Conservation (phyloP, 2,329 filamentous ascomycete species). For the Cordyceps militaris region DNA sequence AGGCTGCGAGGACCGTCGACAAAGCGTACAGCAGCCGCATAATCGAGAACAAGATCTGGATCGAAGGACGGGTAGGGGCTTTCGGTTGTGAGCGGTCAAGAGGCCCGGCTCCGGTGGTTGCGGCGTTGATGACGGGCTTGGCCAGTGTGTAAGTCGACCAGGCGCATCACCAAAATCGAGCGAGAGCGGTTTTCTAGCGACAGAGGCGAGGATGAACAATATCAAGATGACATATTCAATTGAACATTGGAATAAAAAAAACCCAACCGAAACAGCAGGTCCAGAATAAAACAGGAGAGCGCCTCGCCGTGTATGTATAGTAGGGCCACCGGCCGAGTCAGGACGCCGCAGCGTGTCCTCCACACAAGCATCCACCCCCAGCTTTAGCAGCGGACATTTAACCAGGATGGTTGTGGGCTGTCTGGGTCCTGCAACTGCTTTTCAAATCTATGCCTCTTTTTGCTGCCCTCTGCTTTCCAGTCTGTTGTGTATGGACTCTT, state of each 20-base stretch:
- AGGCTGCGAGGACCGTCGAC: not conserved
- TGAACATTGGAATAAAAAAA: not conserved
- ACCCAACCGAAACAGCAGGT: not conserved
- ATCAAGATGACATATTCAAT: not conserved
- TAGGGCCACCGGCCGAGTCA: not conserved
- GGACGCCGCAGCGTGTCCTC: not conserved
- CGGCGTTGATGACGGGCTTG: not conserved
- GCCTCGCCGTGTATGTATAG: not conserved
- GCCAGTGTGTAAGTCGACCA: not conserved
- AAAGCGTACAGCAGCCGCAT: not conserved
- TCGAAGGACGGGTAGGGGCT: not conserved
- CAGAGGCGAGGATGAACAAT: not conserved
- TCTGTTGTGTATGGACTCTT: not conserved
- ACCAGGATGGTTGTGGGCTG: not conserved
- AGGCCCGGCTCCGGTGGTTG: not conserved
- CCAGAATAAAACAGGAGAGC: not conserved
- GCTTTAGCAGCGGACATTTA: not conserved
- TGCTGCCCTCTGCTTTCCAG: not conserved
- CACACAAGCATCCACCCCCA: constrained; percentile 8
- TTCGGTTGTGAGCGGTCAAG: not conserved
- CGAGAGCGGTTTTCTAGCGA: not conserved
- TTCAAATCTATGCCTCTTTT: no score
- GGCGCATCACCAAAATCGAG: not conserved
- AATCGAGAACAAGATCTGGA: not conserved
- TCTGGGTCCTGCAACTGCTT: not conserved